Evolutionary conservation across 129 eudicot species (phyloP).

Genomic region (Chrysanthemum makinoi): DNA sequence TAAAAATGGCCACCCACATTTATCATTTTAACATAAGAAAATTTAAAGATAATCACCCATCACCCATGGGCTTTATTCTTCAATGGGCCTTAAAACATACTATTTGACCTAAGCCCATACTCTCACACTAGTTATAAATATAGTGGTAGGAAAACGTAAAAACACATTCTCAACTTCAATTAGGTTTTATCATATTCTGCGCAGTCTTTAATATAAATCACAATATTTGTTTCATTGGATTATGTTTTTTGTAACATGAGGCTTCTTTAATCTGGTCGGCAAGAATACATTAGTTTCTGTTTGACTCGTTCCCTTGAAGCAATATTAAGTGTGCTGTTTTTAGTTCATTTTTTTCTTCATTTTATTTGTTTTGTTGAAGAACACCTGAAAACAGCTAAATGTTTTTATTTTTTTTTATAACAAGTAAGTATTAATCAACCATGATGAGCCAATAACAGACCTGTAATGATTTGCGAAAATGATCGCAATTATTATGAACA

Average conservation of each 20-base stretch:
- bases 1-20: no score
- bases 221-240: background rate
- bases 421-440: background rate
- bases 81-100: no score
- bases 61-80: no score
- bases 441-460: conserved; percentile 72
- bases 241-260: background rate
- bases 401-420: background rate
- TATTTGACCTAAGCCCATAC: no score
- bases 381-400: background rate
- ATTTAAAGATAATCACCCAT: no score
- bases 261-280: conserved; percentile 58
- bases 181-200: background rate
- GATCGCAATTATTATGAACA: conserved; percentile 84
- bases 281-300: conserved; percentile 41
- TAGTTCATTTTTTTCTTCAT: background rate
- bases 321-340: conserved; percentile 43
- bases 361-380: background rate
- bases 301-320: conserved; percentile 81
- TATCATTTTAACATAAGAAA: no score
- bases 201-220: background rate
- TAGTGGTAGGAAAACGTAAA: no score
- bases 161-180: no score
- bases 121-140: no score
- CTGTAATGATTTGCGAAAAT: conserved; percentile 87